phyloP scores from a whole-genome alignment of 176 grass and related monocot genomes.

The Aegilops speltoides region DNA sequence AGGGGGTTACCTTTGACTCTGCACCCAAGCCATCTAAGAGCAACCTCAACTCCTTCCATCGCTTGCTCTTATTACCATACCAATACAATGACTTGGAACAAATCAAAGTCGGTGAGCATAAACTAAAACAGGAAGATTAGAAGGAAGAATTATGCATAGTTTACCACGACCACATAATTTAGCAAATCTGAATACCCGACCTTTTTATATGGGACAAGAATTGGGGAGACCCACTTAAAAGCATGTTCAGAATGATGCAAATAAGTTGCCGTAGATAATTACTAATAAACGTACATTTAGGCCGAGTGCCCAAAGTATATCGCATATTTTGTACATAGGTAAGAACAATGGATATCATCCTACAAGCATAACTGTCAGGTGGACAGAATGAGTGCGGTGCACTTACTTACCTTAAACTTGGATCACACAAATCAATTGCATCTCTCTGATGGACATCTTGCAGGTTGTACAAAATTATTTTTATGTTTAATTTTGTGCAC shows the following conservation, averaged over 20 bases:
- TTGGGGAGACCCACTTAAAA: background rate
- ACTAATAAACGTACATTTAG: background rate
- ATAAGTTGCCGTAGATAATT: background rate
- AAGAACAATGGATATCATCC: background rate
- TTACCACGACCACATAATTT: background rate
- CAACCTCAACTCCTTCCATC: no score
- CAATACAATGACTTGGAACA: background rate
- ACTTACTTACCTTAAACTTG: slow-evolving; percentile 66
- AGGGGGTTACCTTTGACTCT: no score
- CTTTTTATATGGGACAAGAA: background rate
- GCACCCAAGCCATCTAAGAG: no score
- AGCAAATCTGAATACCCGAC: background rate
- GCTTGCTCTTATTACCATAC: background rate
- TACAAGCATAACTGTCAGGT: background rate
- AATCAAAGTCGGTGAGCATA: background rate
- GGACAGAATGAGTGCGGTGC: background rate
- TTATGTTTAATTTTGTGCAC: no score
- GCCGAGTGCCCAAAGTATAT: background rate
- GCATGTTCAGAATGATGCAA: background rate
- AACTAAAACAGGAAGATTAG: background rate
- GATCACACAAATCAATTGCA: slow-evolving; percentile 76
- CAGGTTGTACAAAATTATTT: no score
- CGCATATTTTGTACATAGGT: background rate
- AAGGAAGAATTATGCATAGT: background rate
- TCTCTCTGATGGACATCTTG: slow-evolving; percentile 14